These are phyloP conservation scores for Patellifolia procumbens DNA, from an alignment of 179 eudicot genomes.

Conservation along the genomic window DNA sequence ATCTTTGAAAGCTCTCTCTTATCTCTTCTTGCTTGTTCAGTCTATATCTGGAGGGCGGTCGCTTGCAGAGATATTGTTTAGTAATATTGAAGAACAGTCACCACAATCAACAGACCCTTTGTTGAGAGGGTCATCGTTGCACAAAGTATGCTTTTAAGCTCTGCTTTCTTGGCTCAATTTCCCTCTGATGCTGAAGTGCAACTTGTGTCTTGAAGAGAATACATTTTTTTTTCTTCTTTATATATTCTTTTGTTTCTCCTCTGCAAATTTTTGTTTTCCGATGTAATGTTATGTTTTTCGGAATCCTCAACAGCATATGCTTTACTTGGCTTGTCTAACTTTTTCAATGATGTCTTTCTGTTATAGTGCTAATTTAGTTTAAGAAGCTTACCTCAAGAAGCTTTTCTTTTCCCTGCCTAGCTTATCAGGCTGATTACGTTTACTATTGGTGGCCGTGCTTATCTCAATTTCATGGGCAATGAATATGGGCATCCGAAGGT, in stretches of 20 bases:
- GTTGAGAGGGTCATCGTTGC: slow-evolving; percentile 81
- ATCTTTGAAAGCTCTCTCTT: not conserved
- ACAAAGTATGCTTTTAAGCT: slow-evolving; percentile 57
- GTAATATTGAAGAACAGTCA: slow-evolving; percentile 40
- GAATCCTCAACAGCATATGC: not conserved
- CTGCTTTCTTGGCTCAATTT: slow-evolving; percentile 5
- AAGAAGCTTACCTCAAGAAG: slow-evolving; percentile 16
- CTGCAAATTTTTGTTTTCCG: not conserved
- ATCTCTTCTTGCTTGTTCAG: slow-evolving; percentile 40
- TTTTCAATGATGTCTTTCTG: not conserved
- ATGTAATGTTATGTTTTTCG: not conserved
- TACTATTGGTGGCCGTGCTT: slow-evolving; percentile 79
- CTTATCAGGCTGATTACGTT: slow-evolving; percentile 89
- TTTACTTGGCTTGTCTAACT: not conserved
- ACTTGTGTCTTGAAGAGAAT: not conserved
- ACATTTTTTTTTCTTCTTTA: not conserved
- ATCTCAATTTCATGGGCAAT: slow-evolving; percentile 98
- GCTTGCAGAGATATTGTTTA: slow-evolving; percentile 81
- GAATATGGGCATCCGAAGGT: slow-evolving; percentile 99
- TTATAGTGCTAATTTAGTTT: slow-evolving; percentile 5
- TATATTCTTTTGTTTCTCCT: not conserved
- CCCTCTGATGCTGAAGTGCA: slow-evolving; percentile 2
- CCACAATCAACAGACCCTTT: slow-evolving; percentile 38
- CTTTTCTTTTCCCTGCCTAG: slow-evolving; percentile 36
- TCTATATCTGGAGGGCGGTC: slow-evolving; percentile 94